Conservation (phyloP, 1,139 yeast species). For the Scheffersomyces cryptocercus region DNA sequence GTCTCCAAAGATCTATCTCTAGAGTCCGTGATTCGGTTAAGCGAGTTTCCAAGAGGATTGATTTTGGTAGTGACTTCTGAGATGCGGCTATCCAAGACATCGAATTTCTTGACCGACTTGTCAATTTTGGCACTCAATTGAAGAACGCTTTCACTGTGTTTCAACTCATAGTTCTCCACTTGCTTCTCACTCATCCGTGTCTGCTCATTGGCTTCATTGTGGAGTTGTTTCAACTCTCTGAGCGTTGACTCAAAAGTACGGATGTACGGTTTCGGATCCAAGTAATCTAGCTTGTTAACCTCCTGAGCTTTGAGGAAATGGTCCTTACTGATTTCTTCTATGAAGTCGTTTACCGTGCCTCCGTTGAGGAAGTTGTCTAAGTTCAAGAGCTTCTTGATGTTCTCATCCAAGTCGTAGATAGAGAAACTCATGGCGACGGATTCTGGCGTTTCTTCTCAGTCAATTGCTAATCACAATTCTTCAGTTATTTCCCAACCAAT, state of each 20-base stretch:
- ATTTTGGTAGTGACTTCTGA: conserved; percentile 62
- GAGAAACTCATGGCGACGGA: conserved; percentile 41
- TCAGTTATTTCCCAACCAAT: too few relatives aligned
- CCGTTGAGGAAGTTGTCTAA: conserved; percentile 74
- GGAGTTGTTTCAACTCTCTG: conserved; percentile 63
- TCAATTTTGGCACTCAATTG: conserved; percentile 54
- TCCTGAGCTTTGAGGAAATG: conserved; percentile 58
- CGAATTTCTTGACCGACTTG: conserved; percentile 47
- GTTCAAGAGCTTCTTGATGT: conserved; percentile 64
- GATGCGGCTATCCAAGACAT: conserved; percentile 59
- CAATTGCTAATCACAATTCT: too few relatives aligned
- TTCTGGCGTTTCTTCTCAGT: neutral
- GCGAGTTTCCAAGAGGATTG: conserved; percentile 71
- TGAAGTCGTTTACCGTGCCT: conserved; percentile 73
- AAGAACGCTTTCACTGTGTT: conserved; percentile 68
- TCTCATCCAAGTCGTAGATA: conserved; percentile 64
- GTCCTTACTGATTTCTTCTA: conserved; percentile 78
- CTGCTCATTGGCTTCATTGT: conserved; percentile 51
- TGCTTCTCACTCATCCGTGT: conserved; percentile 53
- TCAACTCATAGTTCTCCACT: conserved; percentile 63
- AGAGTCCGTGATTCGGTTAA: conserved; percentile 74
- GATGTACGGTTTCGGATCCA: conserved; percentile 94
- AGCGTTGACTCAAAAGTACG: conserved; percentile 89
- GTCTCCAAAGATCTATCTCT: conserved; percentile 76
- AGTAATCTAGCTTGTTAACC: conserved; percentile 53